Conservation (phyloP, 495 filamentous ascomycete genomes). For the Xylaria flabelliformis region DNA sequence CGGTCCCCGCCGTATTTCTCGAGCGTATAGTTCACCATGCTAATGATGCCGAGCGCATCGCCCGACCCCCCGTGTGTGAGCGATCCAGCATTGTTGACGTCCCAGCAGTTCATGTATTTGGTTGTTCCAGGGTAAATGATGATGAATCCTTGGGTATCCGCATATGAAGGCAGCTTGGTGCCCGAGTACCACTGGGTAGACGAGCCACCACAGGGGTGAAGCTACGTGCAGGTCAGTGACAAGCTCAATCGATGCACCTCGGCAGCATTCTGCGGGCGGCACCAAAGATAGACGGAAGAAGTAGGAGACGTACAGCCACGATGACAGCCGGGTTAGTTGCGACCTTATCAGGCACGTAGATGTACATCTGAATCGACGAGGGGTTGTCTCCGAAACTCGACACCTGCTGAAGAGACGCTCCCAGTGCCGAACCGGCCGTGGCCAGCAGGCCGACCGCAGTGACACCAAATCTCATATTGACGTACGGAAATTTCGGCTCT, state of each 20-base stretch:
- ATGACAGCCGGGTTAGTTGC: constrained; percentile 41
- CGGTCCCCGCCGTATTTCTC: constrained; percentile 55
- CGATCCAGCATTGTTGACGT: constrained; percentile 53
- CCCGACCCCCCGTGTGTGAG: constrained; percentile 61
- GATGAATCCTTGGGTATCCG: constrained; percentile 59
- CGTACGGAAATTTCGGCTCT: neutral
- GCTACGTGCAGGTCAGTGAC: constrained; percentile 29
- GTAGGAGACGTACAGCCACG: constrained; percentile 26
- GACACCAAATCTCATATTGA: constrained; percentile 12
- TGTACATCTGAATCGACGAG: constrained; percentile 46
- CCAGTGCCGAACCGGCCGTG: constrained; percentile 18
- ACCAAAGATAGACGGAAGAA: neutral
- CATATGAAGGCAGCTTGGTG: constrained; percentile 47
- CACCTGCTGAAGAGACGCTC: constrained; percentile 46
- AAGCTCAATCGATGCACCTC: neutral
- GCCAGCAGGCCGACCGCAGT: constrained; percentile 6
- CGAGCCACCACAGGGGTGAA: constrained; percentile 48
- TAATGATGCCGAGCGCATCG: constrained; percentile 59
- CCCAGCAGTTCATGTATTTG: constrained; percentile 62
- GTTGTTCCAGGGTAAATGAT: constrained; percentile 59
- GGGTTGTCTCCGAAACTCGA: constrained; percentile 49
- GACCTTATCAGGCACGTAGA: constrained; percentile 49
- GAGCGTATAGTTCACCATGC: constrained; percentile 62
- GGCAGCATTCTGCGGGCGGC: neutral
- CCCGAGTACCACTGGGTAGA: constrained; percentile 42